These are phyloP conservation scores for Niveomyces coronatus DNA, from an alignment of 2,329 filamentous ascomycete genomes.

Conservation along the genomic window DNA sequence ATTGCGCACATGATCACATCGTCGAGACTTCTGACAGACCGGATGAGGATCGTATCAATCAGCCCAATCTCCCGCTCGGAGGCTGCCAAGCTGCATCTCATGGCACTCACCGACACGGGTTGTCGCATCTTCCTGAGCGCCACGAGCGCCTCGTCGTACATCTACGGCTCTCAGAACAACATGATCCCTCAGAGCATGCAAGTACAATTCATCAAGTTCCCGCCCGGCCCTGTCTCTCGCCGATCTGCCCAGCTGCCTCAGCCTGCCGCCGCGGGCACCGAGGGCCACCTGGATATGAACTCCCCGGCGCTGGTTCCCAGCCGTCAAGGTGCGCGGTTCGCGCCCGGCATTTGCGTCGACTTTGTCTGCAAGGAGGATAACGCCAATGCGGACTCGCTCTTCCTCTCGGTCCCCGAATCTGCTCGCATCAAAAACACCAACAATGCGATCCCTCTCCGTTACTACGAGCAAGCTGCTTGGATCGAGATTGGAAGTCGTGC, in stretches of 20 bases:
- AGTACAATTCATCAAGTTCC: constrained; percentile 92
- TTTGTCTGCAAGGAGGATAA: constrained; percentile 57
- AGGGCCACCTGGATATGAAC: constrained; percentile 34
- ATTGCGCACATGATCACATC: constrained; percentile 79
- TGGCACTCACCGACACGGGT: constrained; percentile 83
- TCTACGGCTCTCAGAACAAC: constrained; percentile 48
- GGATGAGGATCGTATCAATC: constrained; percentile 70
- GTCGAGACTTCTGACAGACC: constrained; percentile 58
- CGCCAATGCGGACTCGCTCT: constrained; percentile 56
- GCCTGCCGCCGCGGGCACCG: constrained; percentile 14
- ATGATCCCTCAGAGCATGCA: constrained; percentile 87
- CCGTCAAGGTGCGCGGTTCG: constrained; percentile 50
- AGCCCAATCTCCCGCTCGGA: constrained; percentile 73
- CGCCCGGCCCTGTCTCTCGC: constrained; percentile 41
- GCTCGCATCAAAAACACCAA: constrained; percentile 63
- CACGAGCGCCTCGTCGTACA: constrained; percentile 64
- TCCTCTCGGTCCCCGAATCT: constrained; percentile 79
- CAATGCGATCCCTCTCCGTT: constrained; percentile 44
- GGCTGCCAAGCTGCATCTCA: constrained; percentile 73
- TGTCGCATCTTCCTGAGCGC: constrained; percentile 89
- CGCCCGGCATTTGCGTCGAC: constrained; percentile 86
- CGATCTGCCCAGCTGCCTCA: constrained; percentile 20
- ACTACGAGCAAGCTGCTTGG: constrained; percentile 72
- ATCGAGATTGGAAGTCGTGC: constrained; percentile 57
- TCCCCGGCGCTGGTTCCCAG: constrained; percentile 40